Base-by-base conservation (phyloP, 768 basidiomycete genomes). In the Amanita fuliginea region DNA sequence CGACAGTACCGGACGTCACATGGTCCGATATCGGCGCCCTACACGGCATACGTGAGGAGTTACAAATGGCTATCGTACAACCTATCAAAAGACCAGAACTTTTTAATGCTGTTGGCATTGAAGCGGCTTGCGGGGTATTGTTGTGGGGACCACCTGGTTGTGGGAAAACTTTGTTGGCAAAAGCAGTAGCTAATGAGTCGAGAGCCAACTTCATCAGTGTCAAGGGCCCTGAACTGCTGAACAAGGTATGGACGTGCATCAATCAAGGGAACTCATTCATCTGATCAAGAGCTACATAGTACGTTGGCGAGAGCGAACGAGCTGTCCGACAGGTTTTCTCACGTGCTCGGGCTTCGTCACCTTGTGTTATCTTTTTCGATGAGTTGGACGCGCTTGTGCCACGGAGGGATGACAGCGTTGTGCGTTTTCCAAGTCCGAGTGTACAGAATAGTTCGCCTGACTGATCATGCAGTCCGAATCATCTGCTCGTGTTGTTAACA, bases 111-210 rank as follows among this genome's bases (percentile, higher is more conserved):
- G 86, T 97, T 1, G 96, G 96, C 5, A 92, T 99, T 54, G 81
- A 83, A 26, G 88, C 90, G 0, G 81, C 91, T 0, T 93, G 91
- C 59, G 96, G 95, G 0, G 96, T 98, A 2, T 68, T 98, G 30
- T 67, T 98, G n/a, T 98, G 96, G 96, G 96, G 96, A 26, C 96
- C 96, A 21, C 95, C 96, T 0, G 96, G 96, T 8, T 98, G 95
- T 60, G 96, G 96, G 4, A 99, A 98, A 68, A 99, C 96, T 0
- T 61, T 99, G 24, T 70, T 99, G n/a, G 96, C 96, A 0, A 98
- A 97, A 62, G 96, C 95, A 0, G 95, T 98, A 4, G 96, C 96
- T 7, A 97, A 93, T 62, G 96, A 97, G 68, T 88, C 84, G 47
- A 72, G 79, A 54, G 96, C 96, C 10, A 98, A 93, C 65, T 98